Evolutionary conservation across 768 basidiomycete species (phyloP).

Genomic region (Boletus tylopilopsis): DNA sequence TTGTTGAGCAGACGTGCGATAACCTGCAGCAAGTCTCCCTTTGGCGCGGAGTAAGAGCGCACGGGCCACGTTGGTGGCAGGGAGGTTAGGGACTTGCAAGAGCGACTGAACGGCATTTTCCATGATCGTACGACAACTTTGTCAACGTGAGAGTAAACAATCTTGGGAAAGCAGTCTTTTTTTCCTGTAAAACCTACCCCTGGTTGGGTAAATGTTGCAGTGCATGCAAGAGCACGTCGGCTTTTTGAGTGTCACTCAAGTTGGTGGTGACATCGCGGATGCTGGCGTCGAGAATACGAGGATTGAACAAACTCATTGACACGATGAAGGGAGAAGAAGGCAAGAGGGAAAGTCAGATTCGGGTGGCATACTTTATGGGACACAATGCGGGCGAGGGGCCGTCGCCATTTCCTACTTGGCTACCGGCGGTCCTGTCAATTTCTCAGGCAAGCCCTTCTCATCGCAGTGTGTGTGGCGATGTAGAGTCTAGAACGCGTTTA

Average conservation of each 20-base stretch:
- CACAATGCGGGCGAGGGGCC: conserved; percentile 17
- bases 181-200: conserved; percentile 49
- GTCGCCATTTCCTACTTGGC: conserved; percentile 7
- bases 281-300: conserved; percentile 72
- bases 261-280: conserved; percentile 61
- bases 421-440: conserved; percentile 2
- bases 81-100: conserved; percentile 52
- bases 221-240: conserved; percentile 71
- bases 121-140: conserved; percentile 54
- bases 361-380: conserved; percentile 4
- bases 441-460: conserved; percentile 10
- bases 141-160: conserved; percentile 5
- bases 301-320: conserved; percentile 66
- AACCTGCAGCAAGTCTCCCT: conserved; percentile 57
- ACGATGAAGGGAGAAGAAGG: background rate
- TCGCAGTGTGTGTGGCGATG: background rate
- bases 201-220: conserved; percentile 76
- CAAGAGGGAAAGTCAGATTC: background rate
- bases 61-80: conserved; percentile 49
- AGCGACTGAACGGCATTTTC: conserved; percentile 76
- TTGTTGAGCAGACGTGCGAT: conserved; percentile 60
- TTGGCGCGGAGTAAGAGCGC: conserved; percentile 67
- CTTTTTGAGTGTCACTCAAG: conserved; percentile 63
- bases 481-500: background rate
- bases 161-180: background rate